A percentile compares a stretch with the other conserved stretches of the same genome.
phyloP scores from a whole-genome alignment of 2,329 filamentous ascomycete genomes.

The Pyrenophora tritici-repentis region DNA sequence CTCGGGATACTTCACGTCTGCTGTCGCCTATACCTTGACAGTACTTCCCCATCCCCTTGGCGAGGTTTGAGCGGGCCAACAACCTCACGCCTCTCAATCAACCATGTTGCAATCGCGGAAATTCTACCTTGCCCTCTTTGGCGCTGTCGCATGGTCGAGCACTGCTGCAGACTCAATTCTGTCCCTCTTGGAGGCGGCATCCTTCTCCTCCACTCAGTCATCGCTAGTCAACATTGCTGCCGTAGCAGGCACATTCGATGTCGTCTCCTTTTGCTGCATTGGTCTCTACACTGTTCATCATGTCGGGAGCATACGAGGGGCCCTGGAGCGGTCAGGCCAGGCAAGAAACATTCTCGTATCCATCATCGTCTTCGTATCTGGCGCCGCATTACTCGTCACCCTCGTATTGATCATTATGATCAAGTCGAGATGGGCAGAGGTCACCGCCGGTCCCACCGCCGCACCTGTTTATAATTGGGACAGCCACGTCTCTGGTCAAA shows the following conservation, averaged over 20 bases:
- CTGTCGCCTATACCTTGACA: not conserved
- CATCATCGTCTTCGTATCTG: conserved; percentile 30
- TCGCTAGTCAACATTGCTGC: conserved; percentile 36
- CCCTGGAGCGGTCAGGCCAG: conserved; percentile 24
- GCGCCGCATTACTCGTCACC: conserved; percentile 32
- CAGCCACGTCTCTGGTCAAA: conserved; percentile 42
- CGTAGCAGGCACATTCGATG: conserved; percentile 39
- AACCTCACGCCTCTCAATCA: conserved; percentile 5
- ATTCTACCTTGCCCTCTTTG: conserved; percentile 40
- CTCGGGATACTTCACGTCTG: not conserved
- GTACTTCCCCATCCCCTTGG: conserved; percentile 4
- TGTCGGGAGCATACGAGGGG: conserved; percentile 34
- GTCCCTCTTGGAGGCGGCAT: conserved; percentile 43
- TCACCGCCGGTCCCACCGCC: conserved; percentile 17
- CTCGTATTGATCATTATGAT: conserved; percentile 36
- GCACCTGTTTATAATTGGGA: conserved; percentile 29
- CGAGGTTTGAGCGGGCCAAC: conserved; percentile 9
- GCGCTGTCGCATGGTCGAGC: conserved; percentile 41
- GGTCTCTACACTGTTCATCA: conserved; percentile 37
- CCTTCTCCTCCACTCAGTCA: conserved; percentile 32
- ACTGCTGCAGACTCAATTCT: conserved; percentile 45
- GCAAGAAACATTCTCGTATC: conserved; percentile 25
- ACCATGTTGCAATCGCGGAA: conserved; percentile 36
- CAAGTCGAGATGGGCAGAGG: conserved; percentile 28
- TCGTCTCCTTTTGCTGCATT: conserved; percentile 36